Evolutionary conservation across 2,329 filamentous ascomycete genomes (phyloP), one percentile per base, ranked within the genome.

Genomic region (Ceratocystis papillata): DNA sequence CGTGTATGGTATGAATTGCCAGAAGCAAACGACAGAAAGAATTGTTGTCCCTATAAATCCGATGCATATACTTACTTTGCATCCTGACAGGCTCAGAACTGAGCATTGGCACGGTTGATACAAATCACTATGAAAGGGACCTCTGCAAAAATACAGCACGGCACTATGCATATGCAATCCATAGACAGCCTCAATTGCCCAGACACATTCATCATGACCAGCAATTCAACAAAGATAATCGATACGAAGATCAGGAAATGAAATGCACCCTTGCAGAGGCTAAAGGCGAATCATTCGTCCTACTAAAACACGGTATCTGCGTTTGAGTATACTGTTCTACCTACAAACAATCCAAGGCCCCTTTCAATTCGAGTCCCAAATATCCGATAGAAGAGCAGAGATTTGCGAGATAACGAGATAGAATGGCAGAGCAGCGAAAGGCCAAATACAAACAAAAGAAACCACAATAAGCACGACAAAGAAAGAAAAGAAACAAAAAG

Each of bases 191-290:
- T 15, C 37, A 41, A 41, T 12, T 41, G 37, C 37, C 37, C 37
- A 12, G 12, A 41, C 37, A 41, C 37, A 41, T 5, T 15, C 37
- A 41, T 15, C 37, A 41, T 4, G 10, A 41, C 12, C 37, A 41
- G 8, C 10, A 41, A 15, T 41, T 12, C 37, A 41, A 1, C 1
- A 41, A 59, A 65, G 28, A 12, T n/a, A 33, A 5, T 45, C 10
- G 30, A 37, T 61, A 20, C 17, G 41, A 61, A 61, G n/a, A 61
- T 60, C 44, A 30, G 41, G 30, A 44, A 66, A n/a, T 46, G 62
- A 64, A 41, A 41, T 57, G 30, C 3, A 15, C 10, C 37, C 10
- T 41, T 12, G 3, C 10, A 12, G 37, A 41, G 37, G 37, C 37
- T 15, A 4, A 41, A 41, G 10, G 15, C 10, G 12, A 12, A 4